Conservation (phyloP, 495 filamentous ascomycete genomes). For the Neurospora sp. region DNA sequence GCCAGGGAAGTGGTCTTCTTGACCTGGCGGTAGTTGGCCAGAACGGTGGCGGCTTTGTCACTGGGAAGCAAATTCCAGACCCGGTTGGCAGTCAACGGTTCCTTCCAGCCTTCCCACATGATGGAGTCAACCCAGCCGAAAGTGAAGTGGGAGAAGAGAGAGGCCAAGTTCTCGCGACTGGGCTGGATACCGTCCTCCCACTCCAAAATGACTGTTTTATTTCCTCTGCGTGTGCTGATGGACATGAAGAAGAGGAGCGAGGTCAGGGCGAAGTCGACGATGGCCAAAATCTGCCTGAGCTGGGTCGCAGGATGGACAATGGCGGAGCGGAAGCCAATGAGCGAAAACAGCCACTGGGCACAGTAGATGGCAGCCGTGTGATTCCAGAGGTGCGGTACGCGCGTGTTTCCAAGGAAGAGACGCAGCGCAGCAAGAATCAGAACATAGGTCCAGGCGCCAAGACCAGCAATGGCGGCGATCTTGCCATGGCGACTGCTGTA, state of each 20-base stretch:
- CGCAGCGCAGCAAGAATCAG: constrained; percentile 63
- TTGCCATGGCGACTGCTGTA: constrained; percentile 18
- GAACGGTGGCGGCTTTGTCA: constrained; percentile 72
- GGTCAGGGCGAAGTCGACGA: constrained; percentile 62
- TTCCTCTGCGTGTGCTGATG: constrained; percentile 78
- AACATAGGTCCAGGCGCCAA: constrained; percentile 74
- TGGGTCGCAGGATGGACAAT: constrained; percentile 67
- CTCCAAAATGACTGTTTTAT: constrained; percentile 77
- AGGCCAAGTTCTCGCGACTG: constrained; percentile 73
- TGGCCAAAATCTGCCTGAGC: constrained; percentile 48
- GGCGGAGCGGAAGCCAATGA: constrained; percentile 72
- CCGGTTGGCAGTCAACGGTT: constrained; percentile 68
- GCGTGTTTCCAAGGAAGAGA: constrained; percentile 57
- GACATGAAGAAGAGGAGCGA: constrained; percentile 64
- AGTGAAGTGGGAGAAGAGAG: constrained; percentile 74
- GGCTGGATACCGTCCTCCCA: constrained; percentile 82
- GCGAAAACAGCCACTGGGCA: constrained; percentile 66
- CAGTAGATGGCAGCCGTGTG: constrained; percentile 85
- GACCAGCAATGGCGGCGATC: constrained; percentile 52
- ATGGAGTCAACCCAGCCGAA: constrained; percentile 88
- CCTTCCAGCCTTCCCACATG: constrained; percentile 82
- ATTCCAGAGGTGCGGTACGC: constrained; percentile 74
- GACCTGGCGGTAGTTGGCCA: constrained; percentile 71
- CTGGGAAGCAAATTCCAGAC: constrained; percentile 87
- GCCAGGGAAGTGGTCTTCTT: constrained; percentile 76